Evolutionary conservation across 1,284 basidiomycete genomes (phyloP), one percentile per base, ranked within the genome.

Genomic region (Cryptococcus depauperatus): DNA sequence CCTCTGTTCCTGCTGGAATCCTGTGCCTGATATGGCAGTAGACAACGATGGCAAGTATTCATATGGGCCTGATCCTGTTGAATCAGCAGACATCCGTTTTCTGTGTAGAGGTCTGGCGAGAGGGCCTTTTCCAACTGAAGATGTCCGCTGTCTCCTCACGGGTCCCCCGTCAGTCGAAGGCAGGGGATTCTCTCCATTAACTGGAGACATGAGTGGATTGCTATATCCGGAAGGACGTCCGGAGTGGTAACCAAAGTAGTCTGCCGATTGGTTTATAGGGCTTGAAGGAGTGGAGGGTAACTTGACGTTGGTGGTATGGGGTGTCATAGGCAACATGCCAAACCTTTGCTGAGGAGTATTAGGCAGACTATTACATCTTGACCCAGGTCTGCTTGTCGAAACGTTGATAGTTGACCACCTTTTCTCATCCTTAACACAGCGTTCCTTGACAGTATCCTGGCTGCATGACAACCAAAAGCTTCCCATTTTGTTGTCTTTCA

Each of bases 321-420:
- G 68, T n/a, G 69, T 71, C 68, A 71, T 68, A 14, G 69, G 69
- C 23, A 69, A 49, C 9, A 69, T 49, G 16, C 61, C 60, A 27
- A 61, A 62, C 19, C 65, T 52, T 13, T 51, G 46, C 30, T 59
- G 55, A 6, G 67, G 67, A 1, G 68, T 68, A 10, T 58, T 62
- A 5, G 67, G 64, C 13, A 65, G 47, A 35, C 56, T 59, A 22
- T 50, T 58, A 1, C 59, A 54, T 34, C 55, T 51, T 2, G 56
- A 56, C n/a, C 52, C 46, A 21, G 41, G 48, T 14, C 52, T 37
- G 4, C 41, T 35, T 7, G 39, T 14, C 10, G 39, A 6, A 10
- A 50, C 37, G 13, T 41, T 30, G 23, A 38, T 56, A 2, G 63
- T 32, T 9, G 51, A 48, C 64, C 66, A 69, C 21, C 52, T 54